phyloP scores from a whole-genome alignment of 2,329 filamentous ascomycete species.

The Xylariaceae sp. region DNA sequence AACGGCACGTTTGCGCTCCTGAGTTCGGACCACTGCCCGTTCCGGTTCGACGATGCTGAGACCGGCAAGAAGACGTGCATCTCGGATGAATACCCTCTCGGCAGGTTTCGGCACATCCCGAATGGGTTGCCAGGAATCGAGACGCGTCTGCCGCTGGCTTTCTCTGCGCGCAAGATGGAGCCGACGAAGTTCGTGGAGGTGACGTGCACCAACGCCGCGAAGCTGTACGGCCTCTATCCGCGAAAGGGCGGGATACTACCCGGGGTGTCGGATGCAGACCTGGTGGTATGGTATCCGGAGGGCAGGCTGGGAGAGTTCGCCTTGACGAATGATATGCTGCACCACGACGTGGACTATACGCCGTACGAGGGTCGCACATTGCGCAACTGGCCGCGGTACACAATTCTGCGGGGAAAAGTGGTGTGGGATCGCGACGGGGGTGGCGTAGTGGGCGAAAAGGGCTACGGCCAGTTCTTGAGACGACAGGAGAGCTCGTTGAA shows the following conservation, averaged over 20 bases:
- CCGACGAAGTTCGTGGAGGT: slow-evolving; percentile 60
- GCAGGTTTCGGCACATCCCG: slow-evolving; percentile 61
- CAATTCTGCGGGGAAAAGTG: slow-evolving; percentile 62
- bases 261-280: slow-evolving; percentile 59
- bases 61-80: slow-evolving; percentile 56
- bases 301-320: slow-evolving; percentile 48
- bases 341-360: slow-evolving; percentile 68
- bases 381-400: slow-evolving; percentile 67
- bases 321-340: slow-evolving; percentile 59
- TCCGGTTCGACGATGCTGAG: slow-evolving; percentile 53
- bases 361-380: slow-evolving; percentile 64
- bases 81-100: slow-evolving; percentile 49
- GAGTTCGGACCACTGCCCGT: slow-evolving; percentile 53
- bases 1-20: slow-evolving; percentile 60
- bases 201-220: slow-evolving; percentile 60
- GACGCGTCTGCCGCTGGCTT: slow-evolving; percentile 56
- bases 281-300: slow-evolving; percentile 63
- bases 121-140: slow-evolving; percentile 65
- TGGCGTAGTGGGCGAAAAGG: slow-evolving; percentile 48
- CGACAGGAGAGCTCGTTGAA: slow-evolving; percentile 23
- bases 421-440: slow-evolving; percentile 63
- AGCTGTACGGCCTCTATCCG: slow-evolving; percentile 61
- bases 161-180: slow-evolving; percentile 48
- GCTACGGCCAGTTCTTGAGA: slow-evolving; percentile 29
- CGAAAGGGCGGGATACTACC: slow-evolving; percentile 56